phyloP scores from a whole-genome alignment of 352 stramenopile species.

The Blastocystis sp. region DNA sequence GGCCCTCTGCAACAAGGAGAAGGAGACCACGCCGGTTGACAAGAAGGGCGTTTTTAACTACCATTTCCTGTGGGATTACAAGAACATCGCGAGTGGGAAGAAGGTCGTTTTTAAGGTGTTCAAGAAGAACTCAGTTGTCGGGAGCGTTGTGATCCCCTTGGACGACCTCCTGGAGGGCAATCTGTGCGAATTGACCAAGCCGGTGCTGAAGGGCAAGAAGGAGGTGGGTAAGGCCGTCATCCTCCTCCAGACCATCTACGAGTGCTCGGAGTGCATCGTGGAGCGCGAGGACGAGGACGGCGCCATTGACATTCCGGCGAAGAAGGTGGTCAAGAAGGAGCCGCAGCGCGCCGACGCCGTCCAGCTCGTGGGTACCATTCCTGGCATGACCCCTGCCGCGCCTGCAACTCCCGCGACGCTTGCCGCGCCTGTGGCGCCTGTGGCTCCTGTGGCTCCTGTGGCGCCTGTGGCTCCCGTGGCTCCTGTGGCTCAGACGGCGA shows the following conservation, averaged over 20 bases:
- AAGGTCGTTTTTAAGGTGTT: constrained; percentile 11
- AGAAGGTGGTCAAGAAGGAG: not conserved
- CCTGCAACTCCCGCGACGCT: not conserved
- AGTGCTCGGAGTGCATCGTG: constrained; percentile 54
- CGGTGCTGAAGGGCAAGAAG: not conserved
- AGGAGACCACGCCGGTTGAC: not conserved
- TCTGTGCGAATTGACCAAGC: not conserved
- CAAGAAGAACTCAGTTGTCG: not conserved
- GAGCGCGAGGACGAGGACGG: constrained; percentile 32
- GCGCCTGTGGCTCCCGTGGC: not conserved
- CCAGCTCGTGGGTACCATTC: not conserved
- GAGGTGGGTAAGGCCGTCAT: not conserved
- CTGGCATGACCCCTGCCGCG: not conserved
- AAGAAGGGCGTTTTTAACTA: not conserved
- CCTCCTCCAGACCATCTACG: constrained; percentile 48
- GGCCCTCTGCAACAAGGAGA: not conserved
- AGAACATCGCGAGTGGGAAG: not conserved
- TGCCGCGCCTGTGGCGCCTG: not conserved
- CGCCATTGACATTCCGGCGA: constrained; percentile 20
- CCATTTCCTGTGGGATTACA: constrained; percentile 19
- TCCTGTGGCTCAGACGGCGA: too few species aligned
- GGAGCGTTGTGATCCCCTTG: not conserved
- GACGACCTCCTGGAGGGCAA: constrained; percentile 54
- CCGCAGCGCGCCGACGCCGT: not conserved
- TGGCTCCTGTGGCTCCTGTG: not conserved